Base-by-base conservation (phyloP, 176 grass and related monocot genomes). In the Calamus simplicifolius region DNA sequence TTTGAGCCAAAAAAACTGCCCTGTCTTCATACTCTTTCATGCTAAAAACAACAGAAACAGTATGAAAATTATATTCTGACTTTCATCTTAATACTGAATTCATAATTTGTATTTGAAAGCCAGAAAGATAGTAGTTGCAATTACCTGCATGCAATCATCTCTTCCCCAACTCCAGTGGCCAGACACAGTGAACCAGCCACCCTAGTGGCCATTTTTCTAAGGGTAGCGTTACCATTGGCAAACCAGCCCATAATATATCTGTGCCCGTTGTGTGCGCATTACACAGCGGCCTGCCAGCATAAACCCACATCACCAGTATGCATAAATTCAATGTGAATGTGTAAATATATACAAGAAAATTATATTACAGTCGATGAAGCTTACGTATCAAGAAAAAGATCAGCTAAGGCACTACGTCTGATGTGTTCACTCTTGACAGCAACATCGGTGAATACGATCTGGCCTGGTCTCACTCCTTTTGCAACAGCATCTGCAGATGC, bases 371-470 rank as follows among this genome's bases (percentile, higher is more conserved):
- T 65, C 14, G 49, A 63, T 2, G 16, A 25, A n/a, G 27, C 84
- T 56, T 68, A 95, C 89, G 89, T 95, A 61, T 95, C 89, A 57
- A 95, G 81, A 64, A 85, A 95, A 80, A 95, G 85, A 61, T 95
- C 89, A 49, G 89, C 89, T 67, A 95, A 81, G 54, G 78, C 56
- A 74, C 89, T 85, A 19, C 89, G 89, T 21, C 72, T 56, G 57
- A 95, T 95, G 67, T 95, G 89, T 57, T 95, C 89, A 69, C 80
- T 87, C 75, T 95, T 95, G 64, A 87, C 69, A 63, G 89, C 89
- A 64, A 95, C 89, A n/a, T 95, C 89, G 4, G 89, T 95, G 68
- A 95, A 95, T 67, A 95, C 77, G 55, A 95, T 95, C 69, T 82
- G 89, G 19, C 88, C 85, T 64, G 89, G 30, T 54, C 69, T 82